A percentile compares a stretch with the other conserved stretches of the same genome.
These are phyloP conservation scores for Dendrostoma leiphaemia DNA, from an alignment of 2,329 filamentous ascomycete species.

Conservation along the genomic window DNA sequence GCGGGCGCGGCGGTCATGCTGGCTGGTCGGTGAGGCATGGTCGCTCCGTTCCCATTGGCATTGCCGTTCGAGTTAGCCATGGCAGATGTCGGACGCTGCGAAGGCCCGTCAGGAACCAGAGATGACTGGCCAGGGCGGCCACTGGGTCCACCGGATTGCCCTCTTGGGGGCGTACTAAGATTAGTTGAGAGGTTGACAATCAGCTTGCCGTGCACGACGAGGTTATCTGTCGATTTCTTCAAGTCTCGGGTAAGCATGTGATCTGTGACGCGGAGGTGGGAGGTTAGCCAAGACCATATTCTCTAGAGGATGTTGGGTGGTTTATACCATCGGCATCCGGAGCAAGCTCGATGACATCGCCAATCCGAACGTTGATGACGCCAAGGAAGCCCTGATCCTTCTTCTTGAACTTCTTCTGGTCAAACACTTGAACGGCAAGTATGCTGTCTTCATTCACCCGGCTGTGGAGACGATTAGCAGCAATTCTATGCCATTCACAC, in stretches of 20 bases:
- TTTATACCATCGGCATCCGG: constrained; percentile 81
- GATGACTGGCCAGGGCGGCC: constrained; percentile 40
- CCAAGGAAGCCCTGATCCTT: constrained; percentile 99
- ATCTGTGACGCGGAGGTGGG: constrained; percentile 56
- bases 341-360: constrained; percentile 88
- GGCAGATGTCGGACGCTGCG: constrained; percentile 52
- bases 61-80: constrained; percentile 49
- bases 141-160: constrained; percentile 41
- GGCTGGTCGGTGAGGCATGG: constrained; percentile 45
- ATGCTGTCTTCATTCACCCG: constrained; percentile 93
- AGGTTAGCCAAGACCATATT: constrained; percentile 28
- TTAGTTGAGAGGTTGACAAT: constrained; percentile 97
- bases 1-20: constrained; percentile 39
- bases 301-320: constrained; percentile 17
- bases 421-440: constrained; percentile 95
- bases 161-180: constrained; percentile 66
- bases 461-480: constrained; percentile 56
- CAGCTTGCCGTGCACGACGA: constrained; percentile 95
- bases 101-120: constrained; percentile 39
- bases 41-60: constrained; percentile 38
- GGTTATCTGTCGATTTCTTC: constrained; percentile 96
- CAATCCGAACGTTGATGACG: constrained; percentile 94
- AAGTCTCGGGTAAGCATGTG: constrained; percentile 98
- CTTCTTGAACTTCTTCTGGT: constrained; percentile 99
- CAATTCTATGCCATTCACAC: neutral